Evolutionary conservation across 306 rosid species (phyloP), one percentile per base, ranked within the genome.

Genomic region (Glycine tomentella): DNA sequence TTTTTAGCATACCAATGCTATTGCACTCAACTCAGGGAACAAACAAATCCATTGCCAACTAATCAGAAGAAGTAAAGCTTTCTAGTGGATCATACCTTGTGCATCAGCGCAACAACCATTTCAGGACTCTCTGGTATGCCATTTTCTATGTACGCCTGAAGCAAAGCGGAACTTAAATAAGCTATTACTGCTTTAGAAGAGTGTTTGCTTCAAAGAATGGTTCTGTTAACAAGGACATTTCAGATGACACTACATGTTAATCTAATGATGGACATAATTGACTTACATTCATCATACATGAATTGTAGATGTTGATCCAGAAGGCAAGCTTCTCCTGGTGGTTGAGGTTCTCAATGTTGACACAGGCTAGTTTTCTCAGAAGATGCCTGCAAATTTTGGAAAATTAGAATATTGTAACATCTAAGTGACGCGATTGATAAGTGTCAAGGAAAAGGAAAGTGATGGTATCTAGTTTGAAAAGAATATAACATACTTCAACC

Each of bases 281-380:
- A 77, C 76, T 11, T 82, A 93, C 98, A 80, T 91, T 90, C 87
- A 91, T 91, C 94, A 91, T 89, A 89, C 98, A 91, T 71, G 98
- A 91, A 82, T 93, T 93, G 80, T 91, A 91, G 77, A 90, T 85
- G 83, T 93, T 93, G 80, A 91, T 90, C 97, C 98, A 93, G 83
- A 93, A 93, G 0, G 98, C 97, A 69, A 93, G 97, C 87, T 93
- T 93, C 87, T 91, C 94, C 84, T 91, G 98, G 81, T 90, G 91
- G 34, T 80, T 86, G 72, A 91, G 98, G 44, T 74, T 82, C 64
- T 87, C 82, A 69, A 91, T 70, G 56, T 88, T 90, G 82, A 87
- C 93, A 52, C 85, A 66, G 61, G 90, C 92, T 84, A 93, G 94
- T 84, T 90, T 93, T 64, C 90, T 84, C 7, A 91, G 72, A 72